phyloP scores from a whole-genome alignment of 108 stramenopile genomes.

The Fragilaria crotonensis region DNA sequence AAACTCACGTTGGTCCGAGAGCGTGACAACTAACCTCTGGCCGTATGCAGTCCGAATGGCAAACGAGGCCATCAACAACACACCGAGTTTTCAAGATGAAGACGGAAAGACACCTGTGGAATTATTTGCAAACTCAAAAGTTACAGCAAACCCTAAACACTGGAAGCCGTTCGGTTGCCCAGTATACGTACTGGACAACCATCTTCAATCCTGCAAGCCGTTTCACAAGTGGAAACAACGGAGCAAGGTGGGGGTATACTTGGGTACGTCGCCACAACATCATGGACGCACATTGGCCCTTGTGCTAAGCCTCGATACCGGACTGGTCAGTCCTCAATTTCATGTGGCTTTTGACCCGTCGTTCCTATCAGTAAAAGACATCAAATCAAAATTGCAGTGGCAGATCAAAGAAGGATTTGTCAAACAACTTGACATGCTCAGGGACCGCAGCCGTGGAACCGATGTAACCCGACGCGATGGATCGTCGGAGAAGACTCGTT shows the following conservation, averaged over 20 bases:
- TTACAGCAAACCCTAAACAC: slow-evolving; percentile 4
- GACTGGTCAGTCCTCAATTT: slow-evolving; percentile 23
- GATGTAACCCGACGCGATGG: too few species aligned
- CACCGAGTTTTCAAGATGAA: neutral
- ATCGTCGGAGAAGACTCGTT: too few species aligned
- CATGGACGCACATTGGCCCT: slow-evolving; percentile 10
- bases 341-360: slow-evolving; percentile 18
- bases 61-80: slow-evolving; percentile 4
- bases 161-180: slow-evolving; percentile 27
- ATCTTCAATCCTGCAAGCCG: slow-evolving; percentile 9
- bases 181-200: slow-evolving; percentile 18
- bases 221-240: slow-evolving; percentile 25
- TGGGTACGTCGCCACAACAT: slow-evolving; percentile 14
- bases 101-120: slow-evolving; percentile 3
- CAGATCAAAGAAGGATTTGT: neutral
- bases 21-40: slow-evolving; percentile 8
- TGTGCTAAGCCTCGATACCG: slow-evolving; percentile 11
- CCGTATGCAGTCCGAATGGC: slow-evolving; percentile 11
- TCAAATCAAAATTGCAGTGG: neutral
- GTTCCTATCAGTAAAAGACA: slow-evolving; percentile 18
- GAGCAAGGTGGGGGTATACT: slow-evolving; percentile 12
- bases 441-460: too few species aligned
- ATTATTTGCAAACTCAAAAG: slow-evolving; percentile 1
- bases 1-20: slow-evolving; percentile 2
- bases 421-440: too few species aligned